phyloP scores from a whole-genome alignment of 331 rosid genomes.

The Telfairia occidentalis region DNA sequence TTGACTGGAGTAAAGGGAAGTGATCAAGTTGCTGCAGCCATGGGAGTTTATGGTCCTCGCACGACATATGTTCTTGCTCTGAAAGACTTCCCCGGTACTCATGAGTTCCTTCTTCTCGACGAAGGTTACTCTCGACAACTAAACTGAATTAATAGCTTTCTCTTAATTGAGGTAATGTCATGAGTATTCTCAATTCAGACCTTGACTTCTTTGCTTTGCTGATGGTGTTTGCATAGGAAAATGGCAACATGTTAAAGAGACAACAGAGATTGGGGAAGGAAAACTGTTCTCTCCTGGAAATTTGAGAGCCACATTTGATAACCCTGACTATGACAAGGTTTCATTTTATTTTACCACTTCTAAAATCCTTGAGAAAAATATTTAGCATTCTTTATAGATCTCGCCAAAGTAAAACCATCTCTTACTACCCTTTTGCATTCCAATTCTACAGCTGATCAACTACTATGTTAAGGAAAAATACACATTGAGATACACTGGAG shows the following conservation, averaged over 20 bases:
- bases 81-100: conserved; percentile 79
- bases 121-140: conserved; percentile 42
- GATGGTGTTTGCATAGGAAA: conserved; percentile 41
- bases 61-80: conserved; percentile 85
- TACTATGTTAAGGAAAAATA: conserved; percentile 74
- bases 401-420: background rate
- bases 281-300: conserved; percentile 95
- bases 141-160: background rate
- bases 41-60: conserved; percentile 94
- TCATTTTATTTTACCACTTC: background rate
- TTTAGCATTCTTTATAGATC: background rate
- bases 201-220: background rate
- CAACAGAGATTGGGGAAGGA: conserved; percentile 87
- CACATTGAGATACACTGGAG: conserved; percentile 96
- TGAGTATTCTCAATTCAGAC: conserved; percentile 3
- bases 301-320: conserved; percentile 91
- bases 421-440: conserved; percentile 20
- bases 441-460: conserved; percentile 51
- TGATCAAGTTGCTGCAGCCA: conserved; percentile 95
- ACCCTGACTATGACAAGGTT: conserved; percentile 71
- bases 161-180: background rate
- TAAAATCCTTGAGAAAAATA: conserved; percentile 1
- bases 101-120: conserved; percentile 89
- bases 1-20: conserved; percentile 67
- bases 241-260: conserved; percentile 97